Evolutionary conservation across 75 land plant species (phyloP).

Genomic region (Sequoia sempervirens): DNA sequence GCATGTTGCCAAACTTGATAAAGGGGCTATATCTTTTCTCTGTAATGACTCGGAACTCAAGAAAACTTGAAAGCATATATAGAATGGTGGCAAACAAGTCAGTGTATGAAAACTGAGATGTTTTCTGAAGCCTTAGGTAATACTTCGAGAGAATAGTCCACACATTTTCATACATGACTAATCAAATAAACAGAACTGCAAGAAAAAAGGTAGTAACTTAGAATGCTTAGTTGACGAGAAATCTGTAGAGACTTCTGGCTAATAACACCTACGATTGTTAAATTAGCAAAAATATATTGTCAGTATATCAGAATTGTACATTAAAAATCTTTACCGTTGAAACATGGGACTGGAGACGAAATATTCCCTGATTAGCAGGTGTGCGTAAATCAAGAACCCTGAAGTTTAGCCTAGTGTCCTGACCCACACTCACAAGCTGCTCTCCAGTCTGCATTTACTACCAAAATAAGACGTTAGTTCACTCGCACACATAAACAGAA

Average conservation of each 20-base stretch:
- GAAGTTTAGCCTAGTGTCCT: conserved; percentile 82
- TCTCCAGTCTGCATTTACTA: conserved; percentile 53
- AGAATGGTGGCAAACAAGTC: neutral
- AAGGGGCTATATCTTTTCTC: neutral
- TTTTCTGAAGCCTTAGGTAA: neutral
- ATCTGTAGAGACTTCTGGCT: neutral
- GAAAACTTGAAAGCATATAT: neutral
- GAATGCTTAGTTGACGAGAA: neutral
- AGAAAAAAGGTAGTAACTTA: neutral
- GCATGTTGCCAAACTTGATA: neutral
- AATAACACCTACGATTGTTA: neutral
- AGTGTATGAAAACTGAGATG: neutral
- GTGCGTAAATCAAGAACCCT: conserved; percentile 84
- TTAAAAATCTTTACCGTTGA: conserved; percentile 35
- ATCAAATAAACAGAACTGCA: neutral
- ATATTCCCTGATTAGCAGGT: conserved; percentile 89
- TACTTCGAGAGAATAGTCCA: neutral
- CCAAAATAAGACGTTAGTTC: conserved; percentile 2
- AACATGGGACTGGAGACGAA: conserved; percentile 69
- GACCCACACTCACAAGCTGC: conserved; percentile 69
- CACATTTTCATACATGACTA: neutral
- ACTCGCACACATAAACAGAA: neutral
- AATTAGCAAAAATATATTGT: neutral
- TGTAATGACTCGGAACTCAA: neutral
- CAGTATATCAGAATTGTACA: neutral